Conservation (phyloP, 1,284 basidiomycete genomes). For the Stygiomarasmius scandens region DNA sequence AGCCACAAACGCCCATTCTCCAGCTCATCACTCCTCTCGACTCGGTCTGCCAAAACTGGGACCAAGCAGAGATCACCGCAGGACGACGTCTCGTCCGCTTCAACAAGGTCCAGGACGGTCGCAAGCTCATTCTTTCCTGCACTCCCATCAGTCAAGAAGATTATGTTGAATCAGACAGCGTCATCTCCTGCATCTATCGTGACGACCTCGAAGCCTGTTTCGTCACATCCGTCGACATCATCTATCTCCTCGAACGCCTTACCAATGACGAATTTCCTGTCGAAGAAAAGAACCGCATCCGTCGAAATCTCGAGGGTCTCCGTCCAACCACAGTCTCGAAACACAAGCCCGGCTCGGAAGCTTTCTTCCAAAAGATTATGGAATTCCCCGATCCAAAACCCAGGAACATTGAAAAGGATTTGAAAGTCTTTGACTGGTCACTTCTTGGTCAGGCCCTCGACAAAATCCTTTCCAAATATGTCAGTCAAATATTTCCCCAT, state of each 20-base stretch:
- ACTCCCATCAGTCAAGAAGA: constrained; percentile 62
- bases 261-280: constrained; percentile 85
- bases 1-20: constrained; percentile 55
- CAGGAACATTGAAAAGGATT: constrained; percentile 95
- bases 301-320: constrained; percentile 92
- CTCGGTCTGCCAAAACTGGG: constrained; percentile 57
- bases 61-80: constrained; percentile 53
- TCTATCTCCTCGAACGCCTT: constrained; percentile 88
- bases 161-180: constrained; percentile 58
- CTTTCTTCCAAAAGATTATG: constrained; percentile 95
- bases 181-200: constrained; percentile 90
- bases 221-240: constrained; percentile 94
- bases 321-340: constrained; percentile 91
- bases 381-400: constrained; percentile 93
- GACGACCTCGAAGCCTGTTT: constrained; percentile 79
- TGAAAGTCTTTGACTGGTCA: constrained; percentile 97
- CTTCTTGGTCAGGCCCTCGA: constrained; percentile 80
- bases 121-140: constrained; percentile 65
- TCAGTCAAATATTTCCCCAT: constrained; percentile 45
- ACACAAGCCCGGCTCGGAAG: constrained; percentile 76
- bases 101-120: constrained; percentile 60
- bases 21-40: constrained; percentile 59
- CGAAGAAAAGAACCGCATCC: constrained; percentile 95
- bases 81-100: constrained; percentile 77
- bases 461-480: constrained; percentile 96